A percentile compares a stretch with the other conserved stretches of the same genome.
phyloP scores from a whole-genome alignment of 2,329 filamentous ascomycete genomes.

The Fusarium citri region DNA sequence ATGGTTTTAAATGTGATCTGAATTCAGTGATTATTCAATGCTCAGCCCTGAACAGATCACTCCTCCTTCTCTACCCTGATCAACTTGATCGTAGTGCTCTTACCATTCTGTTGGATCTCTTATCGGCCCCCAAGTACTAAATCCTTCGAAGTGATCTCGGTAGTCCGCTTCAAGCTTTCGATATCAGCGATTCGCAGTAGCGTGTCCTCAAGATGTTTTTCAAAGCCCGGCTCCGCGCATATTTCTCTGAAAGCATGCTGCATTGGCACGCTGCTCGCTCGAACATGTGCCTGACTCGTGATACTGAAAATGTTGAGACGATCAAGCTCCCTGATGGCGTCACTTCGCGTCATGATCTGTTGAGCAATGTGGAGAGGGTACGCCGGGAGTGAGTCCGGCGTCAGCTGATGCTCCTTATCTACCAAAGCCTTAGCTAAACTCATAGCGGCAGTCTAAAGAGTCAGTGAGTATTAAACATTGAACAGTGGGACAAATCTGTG shows the following conservation, averaged over 20 bases:
- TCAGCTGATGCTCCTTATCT: no score
- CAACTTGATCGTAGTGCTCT: conserved; percentile 57
- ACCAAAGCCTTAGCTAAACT: conserved; percentile 91
- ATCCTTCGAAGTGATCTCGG: conserved; percentile 95
- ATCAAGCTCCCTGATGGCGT: conserved; percentile 94
- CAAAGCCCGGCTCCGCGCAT: conserved; percentile 80
- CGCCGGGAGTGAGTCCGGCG: conserved; percentile 80
- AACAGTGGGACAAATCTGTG: not conserved
- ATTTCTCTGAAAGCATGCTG: conserved; percentile 90
- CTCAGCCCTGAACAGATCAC: no score
- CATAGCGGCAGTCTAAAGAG: conserved; percentile 82
- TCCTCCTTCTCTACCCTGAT: conserved; percentile 52
- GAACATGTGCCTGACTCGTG: conserved; percentile 84
- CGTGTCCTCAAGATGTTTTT: conserved; percentile 83
- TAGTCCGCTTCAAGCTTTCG: conserved; percentile 89
- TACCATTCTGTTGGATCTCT: conserved; percentile 62
- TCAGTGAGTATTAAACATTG: conserved; percentile 7
- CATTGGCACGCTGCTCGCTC: conserved; percentile 96
- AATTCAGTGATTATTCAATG: no score
- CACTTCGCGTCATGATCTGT: conserved; percentile 93
- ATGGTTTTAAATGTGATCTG: no score
- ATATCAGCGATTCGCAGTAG: conserved; percentile 88
- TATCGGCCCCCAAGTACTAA: conserved; percentile 88
- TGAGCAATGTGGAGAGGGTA: conserved; percentile 85
- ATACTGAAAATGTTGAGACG: conserved; percentile 96